A percentile compares a stretch with the other conserved stretches of the same genome.
phyloP scores from a whole-genome alignment of 257 asterid genomes.

The Penstemon newberryi region DNA sequence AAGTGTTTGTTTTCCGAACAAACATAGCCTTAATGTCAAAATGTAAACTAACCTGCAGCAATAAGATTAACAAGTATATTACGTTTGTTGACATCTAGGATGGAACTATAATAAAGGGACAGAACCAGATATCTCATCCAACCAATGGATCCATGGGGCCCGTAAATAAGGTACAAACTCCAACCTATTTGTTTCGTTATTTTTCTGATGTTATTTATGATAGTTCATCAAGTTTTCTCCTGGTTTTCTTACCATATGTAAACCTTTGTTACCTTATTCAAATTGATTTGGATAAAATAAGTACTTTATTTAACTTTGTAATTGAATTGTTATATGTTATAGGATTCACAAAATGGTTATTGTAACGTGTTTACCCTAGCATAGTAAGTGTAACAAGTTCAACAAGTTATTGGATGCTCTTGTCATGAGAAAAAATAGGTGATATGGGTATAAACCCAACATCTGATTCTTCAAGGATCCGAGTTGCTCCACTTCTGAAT shows the following conservation, averaged over 20 bases:
- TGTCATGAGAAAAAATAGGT: too few relatives aligned
- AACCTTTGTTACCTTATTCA: not conserved
- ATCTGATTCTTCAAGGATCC: too few relatives aligned
- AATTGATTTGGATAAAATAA: too few relatives aligned
- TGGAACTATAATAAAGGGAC: slow-evolving; percentile 86
- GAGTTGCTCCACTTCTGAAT: too few relatives aligned
- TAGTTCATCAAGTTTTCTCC: not conserved
- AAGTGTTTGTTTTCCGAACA: slow-evolving; percentile 2
- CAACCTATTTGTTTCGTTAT: not conserved
- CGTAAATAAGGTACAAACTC: slow-evolving; percentile 60
- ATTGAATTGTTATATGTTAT: too few relatives aligned
- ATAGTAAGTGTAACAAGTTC: too few relatives aligned
- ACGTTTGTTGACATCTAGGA: slow-evolving; percentile 46
- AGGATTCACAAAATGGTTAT: too few relatives aligned
- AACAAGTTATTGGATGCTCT: too few relatives aligned
- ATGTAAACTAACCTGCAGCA: not conserved
- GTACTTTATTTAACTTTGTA: too few relatives aligned
- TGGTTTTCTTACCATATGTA: not conserved
- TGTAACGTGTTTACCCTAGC: too few relatives aligned
- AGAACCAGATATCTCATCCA: slow-evolving; percentile 92
- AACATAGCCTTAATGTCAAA: slow-evolving; percentile 3
- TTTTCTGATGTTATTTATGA: not conserved
- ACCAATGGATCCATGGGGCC: slow-evolving; percentile 59
- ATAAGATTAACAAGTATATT: slow-evolving; percentile 1
- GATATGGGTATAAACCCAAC: too few relatives aligned